Base-by-base conservation (phyloP, 768 basidiomycete species). In the Suillus hirtellus region DNA sequence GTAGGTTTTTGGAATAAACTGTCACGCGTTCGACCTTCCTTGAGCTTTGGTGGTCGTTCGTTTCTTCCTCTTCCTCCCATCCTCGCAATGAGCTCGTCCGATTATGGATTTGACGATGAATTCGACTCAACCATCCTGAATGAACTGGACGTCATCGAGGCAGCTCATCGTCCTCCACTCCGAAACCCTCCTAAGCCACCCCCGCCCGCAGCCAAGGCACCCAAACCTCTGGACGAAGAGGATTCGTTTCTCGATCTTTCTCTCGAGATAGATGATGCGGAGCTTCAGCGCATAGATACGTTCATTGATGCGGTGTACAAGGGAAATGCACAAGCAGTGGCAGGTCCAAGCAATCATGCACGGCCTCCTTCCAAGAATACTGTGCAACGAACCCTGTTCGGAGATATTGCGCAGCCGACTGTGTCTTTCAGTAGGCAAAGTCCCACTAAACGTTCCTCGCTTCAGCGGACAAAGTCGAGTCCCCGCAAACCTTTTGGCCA, bases 81-180 rank as follows among this genome's bases (percentile, higher is more conserved):
- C 14, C 42, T 59, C 61, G 46, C 50, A 35, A 66, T 68, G 65
- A 91, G 93, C 90, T 89, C 86, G 79, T 91, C 89, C 42, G 90
- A 91, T 77, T 87, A 82, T 47, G 91, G 87, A 70, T 93, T 89
- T 71, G 84, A 85, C 65, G 86, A 86, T 65, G 88, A 89, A 4
- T 67, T 89, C 44, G 83, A 92, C 73, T 82, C 82, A 50, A 83
- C 81, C 42, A 81, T 84, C 3, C 69, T 92, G 8, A 75, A 81
- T 43, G 81, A 89, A 69, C 80, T 93, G 27, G 88, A 90, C 69
- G 81, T 84, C 21, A 87, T 94, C 52, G 90, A 93, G 76, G 86
- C 89, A 11, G 81, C 84, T 17, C 80, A 85, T 70, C 66, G 66
- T 66, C 59, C 66, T 65, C 71, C 63, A 61, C 62, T 61, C 46